Conservation (phyloP, 2,329 filamentous ascomycete genomes). For the Lasiodiplodia citricola region DNA sequence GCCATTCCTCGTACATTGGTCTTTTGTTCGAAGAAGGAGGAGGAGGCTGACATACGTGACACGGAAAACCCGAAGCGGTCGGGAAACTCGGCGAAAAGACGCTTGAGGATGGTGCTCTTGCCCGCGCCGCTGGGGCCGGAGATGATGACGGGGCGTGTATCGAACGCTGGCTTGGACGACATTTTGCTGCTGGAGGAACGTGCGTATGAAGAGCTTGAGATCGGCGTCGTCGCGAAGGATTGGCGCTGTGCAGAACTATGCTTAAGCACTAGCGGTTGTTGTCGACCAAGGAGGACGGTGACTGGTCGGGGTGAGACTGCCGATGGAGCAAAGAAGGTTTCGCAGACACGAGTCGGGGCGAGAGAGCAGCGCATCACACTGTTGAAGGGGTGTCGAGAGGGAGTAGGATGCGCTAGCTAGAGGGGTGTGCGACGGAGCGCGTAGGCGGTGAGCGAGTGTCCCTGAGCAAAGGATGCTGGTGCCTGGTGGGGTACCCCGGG, state of each 20-base stretch:
- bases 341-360: neutral
- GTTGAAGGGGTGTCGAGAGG: neutral
- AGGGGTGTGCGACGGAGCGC: neutral
- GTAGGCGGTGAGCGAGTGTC: constrained; percentile 20
- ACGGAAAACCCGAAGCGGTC: constrained; percentile 69
- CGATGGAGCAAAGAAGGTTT: neutral
- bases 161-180: constrained; percentile 6
- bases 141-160: constrained; percentile 70
- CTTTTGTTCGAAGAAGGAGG: neutral
- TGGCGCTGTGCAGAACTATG: neutral
- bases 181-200: neutral
- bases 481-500: neutral
- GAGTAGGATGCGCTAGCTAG: neutral
- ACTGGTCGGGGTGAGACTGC: neutral
- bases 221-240: neutral
- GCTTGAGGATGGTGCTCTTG: constrained; percentile 79
- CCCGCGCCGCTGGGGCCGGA: constrained; percentile 80
- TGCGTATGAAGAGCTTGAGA: neutral
- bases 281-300: neutral
- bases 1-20: neutral
- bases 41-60: constrained; percentile 37
- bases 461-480: neutral
- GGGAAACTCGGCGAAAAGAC: constrained; percentile 70
- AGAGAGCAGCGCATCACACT: neutral
- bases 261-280: neutral